These are phyloP conservation scores for Setaria italica DNA, from an alignment of 202 grass and related monocot species.

Conservation along the genomic window DNA sequence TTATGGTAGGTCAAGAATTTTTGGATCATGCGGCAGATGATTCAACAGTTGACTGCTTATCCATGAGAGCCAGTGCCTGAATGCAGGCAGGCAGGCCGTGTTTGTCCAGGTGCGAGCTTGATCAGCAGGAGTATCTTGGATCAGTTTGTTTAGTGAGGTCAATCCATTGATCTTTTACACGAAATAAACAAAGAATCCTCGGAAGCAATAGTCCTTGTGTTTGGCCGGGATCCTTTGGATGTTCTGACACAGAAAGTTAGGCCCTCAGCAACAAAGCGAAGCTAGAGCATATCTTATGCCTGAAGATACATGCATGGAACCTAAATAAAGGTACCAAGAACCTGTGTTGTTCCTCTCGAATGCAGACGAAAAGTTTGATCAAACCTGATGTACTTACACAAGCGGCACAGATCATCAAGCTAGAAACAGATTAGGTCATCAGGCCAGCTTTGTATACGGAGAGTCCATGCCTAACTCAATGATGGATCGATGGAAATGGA, in stretches of 20 bases:
- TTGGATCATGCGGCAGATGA: conserved; percentile 43
- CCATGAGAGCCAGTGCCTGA: conserved; percentile 7
- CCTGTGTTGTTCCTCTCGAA: neutral
- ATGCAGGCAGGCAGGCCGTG: neutral
- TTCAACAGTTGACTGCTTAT: conserved; percentile 14
- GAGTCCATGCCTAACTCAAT: conserved; percentile 40
- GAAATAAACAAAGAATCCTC: neutral
- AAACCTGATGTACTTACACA: conserved; percentile 15
- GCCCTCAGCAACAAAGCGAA: conserved; percentile 42
- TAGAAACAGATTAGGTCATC: conserved; percentile 30
- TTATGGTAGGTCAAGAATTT: conserved; percentile 25
- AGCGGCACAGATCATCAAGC: neutral
- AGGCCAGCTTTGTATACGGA: neutral
- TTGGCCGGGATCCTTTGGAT: conserved; percentile 47
- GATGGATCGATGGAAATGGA: neutral
- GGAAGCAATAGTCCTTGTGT: conserved; percentile 26
- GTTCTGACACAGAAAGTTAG: conserved; percentile 45
- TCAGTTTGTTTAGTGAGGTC: conserved; percentile 32
- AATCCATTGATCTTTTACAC: conserved; percentile 17
- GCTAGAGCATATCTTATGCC: conserved; percentile 32
- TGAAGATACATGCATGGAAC: neutral
- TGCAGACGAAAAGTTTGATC: conserved; percentile 53
- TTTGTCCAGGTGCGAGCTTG: conserved; percentile 35
- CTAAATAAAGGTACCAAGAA: conserved; percentile 25
- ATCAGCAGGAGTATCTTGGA: conserved; percentile 30